Conservation (phyloP, 371 early-diverging fungal species). For the Rhizopus arrhizus region DNA sequence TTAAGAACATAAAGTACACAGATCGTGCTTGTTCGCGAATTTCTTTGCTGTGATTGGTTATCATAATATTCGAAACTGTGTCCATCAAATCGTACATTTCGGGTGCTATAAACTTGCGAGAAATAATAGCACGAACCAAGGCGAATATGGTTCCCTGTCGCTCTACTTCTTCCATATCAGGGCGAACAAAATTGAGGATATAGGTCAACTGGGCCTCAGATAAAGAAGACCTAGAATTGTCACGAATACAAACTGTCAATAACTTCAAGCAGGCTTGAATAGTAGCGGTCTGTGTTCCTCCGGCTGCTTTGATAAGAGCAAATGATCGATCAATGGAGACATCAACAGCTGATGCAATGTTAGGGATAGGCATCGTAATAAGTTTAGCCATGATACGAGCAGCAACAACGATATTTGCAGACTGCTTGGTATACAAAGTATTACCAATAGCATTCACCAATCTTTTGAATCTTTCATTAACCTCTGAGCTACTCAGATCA, state of each 20-base stretch:
- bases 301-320: constrained; percentile 65
- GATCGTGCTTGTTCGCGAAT: constrained; percentile 84
- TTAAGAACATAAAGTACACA: constrained; percentile 83
- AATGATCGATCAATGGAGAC: constrained; percentile 79
- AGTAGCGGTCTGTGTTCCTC: constrained; percentile 69
- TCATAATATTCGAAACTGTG: constrained; percentile 73
- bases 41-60: constrained; percentile 80
- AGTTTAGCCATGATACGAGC: constrained; percentile 71
- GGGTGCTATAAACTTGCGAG: constrained; percentile 80
- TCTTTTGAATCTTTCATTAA: constrained; percentile 72
- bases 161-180: constrained; percentile 89
- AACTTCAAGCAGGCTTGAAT: constrained; percentile 83
- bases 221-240: constrained; percentile 60
- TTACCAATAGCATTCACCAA: constrained; percentile 82
- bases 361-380: constrained; percentile 71
- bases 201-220: constrained; percentile 78
- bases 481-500: constrained; percentile 52
- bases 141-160: constrained; percentile 83
- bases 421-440: constrained; percentile 79
- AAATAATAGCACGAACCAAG: constrained; percentile 82
- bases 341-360: constrained; percentile 64
- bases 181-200: constrained; percentile 77
- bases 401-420: constrained; percentile 67
- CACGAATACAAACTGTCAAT: constrained; percentile 74
- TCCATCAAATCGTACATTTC: constrained; percentile 94